phyloP scores from a whole-genome alignment of 345 rosid species.

The Eucalyptus pauciflora region DNA sequence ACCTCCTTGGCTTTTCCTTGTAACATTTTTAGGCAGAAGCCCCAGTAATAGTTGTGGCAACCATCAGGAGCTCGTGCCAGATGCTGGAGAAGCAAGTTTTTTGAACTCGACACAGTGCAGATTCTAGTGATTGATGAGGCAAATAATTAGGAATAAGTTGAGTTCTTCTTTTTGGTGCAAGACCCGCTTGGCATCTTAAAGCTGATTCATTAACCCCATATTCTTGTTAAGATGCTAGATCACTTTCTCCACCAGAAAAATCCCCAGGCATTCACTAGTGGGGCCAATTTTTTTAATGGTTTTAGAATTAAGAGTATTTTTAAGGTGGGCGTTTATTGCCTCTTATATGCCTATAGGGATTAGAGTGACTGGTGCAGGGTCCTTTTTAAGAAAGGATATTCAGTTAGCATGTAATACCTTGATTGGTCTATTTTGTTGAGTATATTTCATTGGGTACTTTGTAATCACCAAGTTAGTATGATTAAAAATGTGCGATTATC shows the following conservation, averaged over 20 bases:
- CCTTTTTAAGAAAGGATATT: neutral
- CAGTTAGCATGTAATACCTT: neutral
- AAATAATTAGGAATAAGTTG: neutral
- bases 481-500: neutral
- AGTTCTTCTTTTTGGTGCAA: neutral
- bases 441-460: neutral
- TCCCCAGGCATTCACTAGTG: neutral
- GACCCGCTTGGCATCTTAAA: neutral
- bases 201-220: neutral
- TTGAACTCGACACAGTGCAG: slow-evolving; percentile 60
- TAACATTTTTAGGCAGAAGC: slow-evolving; percentile 71
- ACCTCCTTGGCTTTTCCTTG: neutral
- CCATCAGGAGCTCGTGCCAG: slow-evolving; percentile 67
- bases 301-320: neutral
- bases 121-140: slow-evolving; percentile 93
- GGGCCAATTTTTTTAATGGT: neutral
- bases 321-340: neutral
- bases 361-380: neutral
- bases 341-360: neutral
- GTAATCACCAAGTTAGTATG: neutral
- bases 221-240: neutral
- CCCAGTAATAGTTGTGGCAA: slow-evolving; percentile 80
- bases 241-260: neutral
- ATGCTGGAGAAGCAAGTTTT: slow-evolving; percentile 67
- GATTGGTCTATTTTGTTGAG: neutral